Percentiles rank a stretch among this genome's conserved stretches.
Conservation (phyloP, 192 early-diverging fungal species). For the Polychytrium aggregatum region DNA sequence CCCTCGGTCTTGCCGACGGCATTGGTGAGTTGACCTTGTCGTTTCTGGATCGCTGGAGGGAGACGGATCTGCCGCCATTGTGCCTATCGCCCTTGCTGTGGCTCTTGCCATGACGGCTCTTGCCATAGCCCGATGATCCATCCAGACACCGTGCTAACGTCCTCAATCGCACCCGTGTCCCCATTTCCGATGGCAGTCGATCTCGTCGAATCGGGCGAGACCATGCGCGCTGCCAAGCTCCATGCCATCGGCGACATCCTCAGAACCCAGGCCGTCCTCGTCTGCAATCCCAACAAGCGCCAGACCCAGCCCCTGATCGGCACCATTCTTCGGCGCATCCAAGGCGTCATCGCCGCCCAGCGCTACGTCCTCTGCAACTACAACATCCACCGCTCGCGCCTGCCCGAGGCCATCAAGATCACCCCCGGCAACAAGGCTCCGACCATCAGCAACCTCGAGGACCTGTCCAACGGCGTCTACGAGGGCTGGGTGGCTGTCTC, state of each 20-base stretch:
- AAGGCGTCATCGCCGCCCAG: constrained; percentile 81
- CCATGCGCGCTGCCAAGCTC: constrained; percentile 98
- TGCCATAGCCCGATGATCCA: too few relatives aligned
- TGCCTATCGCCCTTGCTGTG: too few relatives aligned
- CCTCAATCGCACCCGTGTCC: too few relatives aligned
- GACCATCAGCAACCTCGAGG: constrained; percentile 75
- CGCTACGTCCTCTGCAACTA: constrained; percentile 85
- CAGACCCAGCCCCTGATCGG: constrained; percentile 65
- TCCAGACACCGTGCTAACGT: too few relatives aligned
- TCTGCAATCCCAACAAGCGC: constrained; percentile 64
- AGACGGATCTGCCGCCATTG: too few relatives aligned
- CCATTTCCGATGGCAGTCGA: constrained; percentile 30
- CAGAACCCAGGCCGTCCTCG: constrained; percentile 76
- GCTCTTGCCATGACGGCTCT: too few relatives aligned
- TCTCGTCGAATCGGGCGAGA: constrained; percentile 87
- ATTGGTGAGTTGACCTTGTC: constrained; percentile 62
- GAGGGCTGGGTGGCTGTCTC: constrained; percentile 81
- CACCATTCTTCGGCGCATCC: constrained; percentile 71
- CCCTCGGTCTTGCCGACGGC: constrained; percentile 89
- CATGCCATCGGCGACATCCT: constrained; percentile 77
- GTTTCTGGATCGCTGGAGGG: too few relatives aligned
- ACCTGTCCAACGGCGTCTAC: too few relatives aligned
- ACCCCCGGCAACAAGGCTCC: constrained; percentile 92
- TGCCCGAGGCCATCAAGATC: constrained; percentile 58
- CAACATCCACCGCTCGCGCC: constrained; percentile 60